phyloP scores from a whole-genome alignment of 1,139 yeast species.

The Geotrichum siamense region DNA sequence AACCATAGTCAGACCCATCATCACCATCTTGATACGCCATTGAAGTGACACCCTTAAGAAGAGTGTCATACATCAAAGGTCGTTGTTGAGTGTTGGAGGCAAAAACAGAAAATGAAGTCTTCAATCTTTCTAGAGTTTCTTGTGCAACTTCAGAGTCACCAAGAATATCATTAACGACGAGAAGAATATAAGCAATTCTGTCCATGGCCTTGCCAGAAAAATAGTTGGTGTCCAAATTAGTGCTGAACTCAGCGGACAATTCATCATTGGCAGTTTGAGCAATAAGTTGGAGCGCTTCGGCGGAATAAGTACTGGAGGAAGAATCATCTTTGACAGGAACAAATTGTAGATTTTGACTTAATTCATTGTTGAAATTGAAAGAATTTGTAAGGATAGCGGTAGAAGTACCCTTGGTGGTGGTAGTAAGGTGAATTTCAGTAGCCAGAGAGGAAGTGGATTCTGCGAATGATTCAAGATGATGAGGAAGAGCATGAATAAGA shows the following conservation, averaged over 20 bases:
- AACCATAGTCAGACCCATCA: constrained; percentile 51
- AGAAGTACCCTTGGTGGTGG: constrained; percentile 67
- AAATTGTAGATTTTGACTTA: constrained; percentile 51
- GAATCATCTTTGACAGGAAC: constrained; percentile 40
- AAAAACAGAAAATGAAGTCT: constrained; percentile 49
- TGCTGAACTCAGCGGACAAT: constrained; percentile 49
- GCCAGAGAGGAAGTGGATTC: constrained; percentile 61
- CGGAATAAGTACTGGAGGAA: constrained; percentile 16
- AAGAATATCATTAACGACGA: constrained; percentile 44
- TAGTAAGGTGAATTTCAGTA: constrained; percentile 45
- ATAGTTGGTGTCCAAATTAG: constrained; percentile 49
- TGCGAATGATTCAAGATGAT: constrained; percentile 51
- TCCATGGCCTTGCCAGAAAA: constrained; percentile 64
- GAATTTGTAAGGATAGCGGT: constrained; percentile 45
- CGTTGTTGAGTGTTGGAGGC: constrained; percentile 45
- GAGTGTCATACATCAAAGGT: constrained; percentile 63
- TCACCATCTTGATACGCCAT: constrained; percentile 40
- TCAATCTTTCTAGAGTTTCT: constrained; percentile 43
- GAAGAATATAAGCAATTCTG: constrained; percentile 63
- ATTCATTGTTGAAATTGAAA: constrained; percentile 48
- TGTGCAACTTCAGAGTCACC: constrained; percentile 17
- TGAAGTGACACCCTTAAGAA: constrained; percentile 59
- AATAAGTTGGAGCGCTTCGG: constrained; percentile 45
- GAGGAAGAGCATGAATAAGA: constrained; percentile 64
- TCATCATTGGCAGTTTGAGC: constrained; percentile 55